A percentile compares a stretch with the other conserved stretches of the same genome.
phyloP scores from a whole-genome alignment of 352 stramenopile species.

The Phytophthora vignae region DNA sequence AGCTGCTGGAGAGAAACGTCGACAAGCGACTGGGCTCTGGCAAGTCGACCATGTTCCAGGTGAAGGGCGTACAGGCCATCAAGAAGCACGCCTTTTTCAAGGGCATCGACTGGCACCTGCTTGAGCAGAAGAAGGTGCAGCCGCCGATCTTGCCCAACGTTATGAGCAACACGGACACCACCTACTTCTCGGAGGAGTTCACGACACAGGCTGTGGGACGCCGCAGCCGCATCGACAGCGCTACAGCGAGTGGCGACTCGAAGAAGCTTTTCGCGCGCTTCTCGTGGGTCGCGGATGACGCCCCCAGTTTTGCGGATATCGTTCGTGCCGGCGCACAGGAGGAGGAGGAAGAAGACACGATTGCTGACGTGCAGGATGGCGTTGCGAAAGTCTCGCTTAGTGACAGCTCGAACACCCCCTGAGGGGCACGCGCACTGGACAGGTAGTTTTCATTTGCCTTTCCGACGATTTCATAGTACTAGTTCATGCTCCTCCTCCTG shows the following conservation, averaged over 20 bases:
- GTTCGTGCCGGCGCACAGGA: conserved; percentile 32
- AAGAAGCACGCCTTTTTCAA: conserved; percentile 97
- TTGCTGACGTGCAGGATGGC: conserved; percentile 15
- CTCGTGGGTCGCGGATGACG: conserved; percentile 76
- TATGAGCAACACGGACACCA: conserved; percentile 89
- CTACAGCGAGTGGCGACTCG: conserved; percentile 35
- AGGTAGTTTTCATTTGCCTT: conserved; percentile 32
- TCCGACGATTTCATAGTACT: conserved; percentile 19
- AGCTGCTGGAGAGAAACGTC: conserved; percentile 96
- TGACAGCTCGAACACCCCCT: conserved; percentile 21
- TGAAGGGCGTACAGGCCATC: conserved; percentile 96
- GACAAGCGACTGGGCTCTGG: conserved; percentile 94
- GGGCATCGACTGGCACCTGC: conserved; percentile 93
- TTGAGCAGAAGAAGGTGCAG: conserved; percentile 91
- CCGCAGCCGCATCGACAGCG: conserved; percentile 52
- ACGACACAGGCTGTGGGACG: conserved; percentile 71
- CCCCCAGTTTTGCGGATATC: conserved; percentile 61
- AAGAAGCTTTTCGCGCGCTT: conserved; percentile 79
- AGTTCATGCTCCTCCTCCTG: neutral
- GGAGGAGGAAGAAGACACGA: conserved; percentile 26
- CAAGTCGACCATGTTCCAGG: conserved; percentile 98
- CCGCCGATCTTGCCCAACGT: conserved; percentile 92
- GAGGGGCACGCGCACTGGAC: conserved; percentile 20
- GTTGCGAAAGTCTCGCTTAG: conserved; percentile 30
- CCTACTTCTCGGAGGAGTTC: conserved; percentile 95